A percentile compares a stretch with the other conserved stretches of the same genome.
Evolutionary conservation across 371 early-diverging fungal species (phyloP).

Genomic region (Thermomucor indicae-seudaticae): DNA sequence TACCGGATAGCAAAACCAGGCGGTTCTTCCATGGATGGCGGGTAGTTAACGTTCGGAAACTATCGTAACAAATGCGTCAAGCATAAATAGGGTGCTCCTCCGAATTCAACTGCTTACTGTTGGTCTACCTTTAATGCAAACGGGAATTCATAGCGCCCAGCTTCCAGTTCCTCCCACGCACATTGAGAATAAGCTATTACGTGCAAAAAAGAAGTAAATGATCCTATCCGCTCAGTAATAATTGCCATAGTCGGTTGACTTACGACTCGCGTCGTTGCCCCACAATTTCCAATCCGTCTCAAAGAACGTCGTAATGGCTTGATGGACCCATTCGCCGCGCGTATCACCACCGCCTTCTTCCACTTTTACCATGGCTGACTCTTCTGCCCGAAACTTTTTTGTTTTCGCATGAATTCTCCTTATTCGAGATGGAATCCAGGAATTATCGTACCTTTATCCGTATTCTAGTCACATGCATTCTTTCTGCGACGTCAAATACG

Average conservation of each 20-base stretch:
- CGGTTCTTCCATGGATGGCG: slow-evolving; percentile 45
- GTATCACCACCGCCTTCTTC: slow-evolving; percentile 35
- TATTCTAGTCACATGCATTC: slow-evolving; percentile 36
- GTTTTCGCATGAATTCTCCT: not conserved
- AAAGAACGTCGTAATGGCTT: slow-evolving; percentile 42
- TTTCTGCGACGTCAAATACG: slow-evolving; percentile 24
- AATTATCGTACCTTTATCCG: slow-evolving; percentile 29
- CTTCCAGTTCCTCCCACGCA: slow-evolving; percentile 51
- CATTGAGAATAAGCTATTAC: slow-evolving; percentile 39
- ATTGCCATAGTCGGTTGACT: not conserved
- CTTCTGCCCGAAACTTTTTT: slow-evolving; percentile 45
- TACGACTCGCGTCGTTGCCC: slow-evolving; percentile 43
- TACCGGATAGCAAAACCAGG: slow-evolving; percentile 40
- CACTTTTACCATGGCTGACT: slow-evolving; percentile 39
- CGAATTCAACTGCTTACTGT: too few species aligned
- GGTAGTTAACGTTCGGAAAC: slow-evolving; percentile 52
- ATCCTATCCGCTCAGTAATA: not conserved
- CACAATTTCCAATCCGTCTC: slow-evolving; percentile 42
- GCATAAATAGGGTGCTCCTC: too few species aligned
- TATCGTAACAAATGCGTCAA: slow-evolving; percentile 5
- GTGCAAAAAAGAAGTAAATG: not conserved
- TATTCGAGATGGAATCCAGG: not conserved
- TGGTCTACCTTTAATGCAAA: slow-evolving; percentile 64
- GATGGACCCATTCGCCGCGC: slow-evolving; percentile 39
- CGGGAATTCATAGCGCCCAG: slow-evolving; percentile 51